Evolutionary conservation across 441 rosid species (phyloP).

Genomic region (Capsella rubella): DNA sequence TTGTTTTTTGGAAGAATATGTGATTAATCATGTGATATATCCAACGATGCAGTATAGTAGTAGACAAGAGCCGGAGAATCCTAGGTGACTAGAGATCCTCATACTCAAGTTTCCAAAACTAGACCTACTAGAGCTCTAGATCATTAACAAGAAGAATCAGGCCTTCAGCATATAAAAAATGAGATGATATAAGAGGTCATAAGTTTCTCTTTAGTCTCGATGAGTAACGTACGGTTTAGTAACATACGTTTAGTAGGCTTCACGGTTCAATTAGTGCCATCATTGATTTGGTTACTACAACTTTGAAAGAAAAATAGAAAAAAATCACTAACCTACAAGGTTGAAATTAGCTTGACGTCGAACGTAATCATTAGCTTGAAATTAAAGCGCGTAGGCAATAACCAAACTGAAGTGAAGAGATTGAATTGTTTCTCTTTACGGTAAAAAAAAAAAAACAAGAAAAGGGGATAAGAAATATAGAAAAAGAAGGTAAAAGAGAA

Average conservation of each 20-base stretch:
- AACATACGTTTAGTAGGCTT: background rate
- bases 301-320: background rate
- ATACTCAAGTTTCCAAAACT: conserved; percentile 11
- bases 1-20: background rate
- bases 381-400: background rate
- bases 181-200: background rate
- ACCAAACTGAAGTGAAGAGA: background rate
- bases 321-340: background rate
- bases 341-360: too few species aligned
- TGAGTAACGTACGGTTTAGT: background rate
- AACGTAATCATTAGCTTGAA: background rate
- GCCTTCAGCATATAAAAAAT: too few species aligned
- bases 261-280: background rate
- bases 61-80: conserved; percentile 22
- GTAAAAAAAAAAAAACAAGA: background rate
- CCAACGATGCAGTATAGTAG: conserved; percentile 5
- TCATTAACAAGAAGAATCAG: too few species aligned
- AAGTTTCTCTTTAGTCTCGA: background rate
- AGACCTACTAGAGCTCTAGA: too few species aligned
- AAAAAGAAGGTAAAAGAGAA: background rate
- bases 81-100: conserved; percentile 29
- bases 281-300: background rate
- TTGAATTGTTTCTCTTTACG: background rate
- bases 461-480: background rate
- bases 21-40: conserved; percentile 17